Base-by-base conservation (phyloP, 768 basidiomycete species). In the Rhizopogon salebrosus region DNA sequence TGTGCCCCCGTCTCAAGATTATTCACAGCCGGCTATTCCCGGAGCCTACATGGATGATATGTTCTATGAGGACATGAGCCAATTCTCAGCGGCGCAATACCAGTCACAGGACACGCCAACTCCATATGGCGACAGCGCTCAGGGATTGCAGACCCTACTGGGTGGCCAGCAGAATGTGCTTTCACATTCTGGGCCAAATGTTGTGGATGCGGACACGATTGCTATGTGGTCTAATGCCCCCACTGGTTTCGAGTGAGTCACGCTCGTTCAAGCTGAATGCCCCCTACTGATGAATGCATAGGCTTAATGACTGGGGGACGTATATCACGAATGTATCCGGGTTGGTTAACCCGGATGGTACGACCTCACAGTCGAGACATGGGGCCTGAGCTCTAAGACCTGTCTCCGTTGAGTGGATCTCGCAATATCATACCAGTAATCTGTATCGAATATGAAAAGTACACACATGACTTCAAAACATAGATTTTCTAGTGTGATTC, bases 141-240 rank as follows among this genome's bases (percentile, higher is more conserved):
- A 41, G 24, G 49, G 26, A n/a, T 10, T 50, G 27, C 49, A 50
- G 20, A 29, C 16, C 18, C 2, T 50, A 6, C 3, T 46, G 14
- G 40, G 45, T 8, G 50, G 34, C 3, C 39, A 27, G 7, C 39
- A 26, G 6, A 46, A 46, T 46, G 45, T 46, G 31, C 45, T 46
- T 34, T 26, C 23, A 10, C 43, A 46, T 22, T 14, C 43, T 31
- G 43, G 31, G 3, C 29, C 54, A 54, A 51, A 38, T 54, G 31
- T 53, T 54, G 66, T 76, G 63, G 77, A 83, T 57, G 66, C 70
- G 51, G 78, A 80, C 51, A 77, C 77, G 41, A 73, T 84, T 58
- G 72, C 73, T 13, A 80, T 84, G 78, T 87, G 83, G 84, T 80
- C 81, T 10, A 74, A 70, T 48, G 80, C 82, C 22, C 82, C 83